Conservation (phyloP, 2,329 filamentous ascomycete species). For the Aspergillus nomiae region DNA sequence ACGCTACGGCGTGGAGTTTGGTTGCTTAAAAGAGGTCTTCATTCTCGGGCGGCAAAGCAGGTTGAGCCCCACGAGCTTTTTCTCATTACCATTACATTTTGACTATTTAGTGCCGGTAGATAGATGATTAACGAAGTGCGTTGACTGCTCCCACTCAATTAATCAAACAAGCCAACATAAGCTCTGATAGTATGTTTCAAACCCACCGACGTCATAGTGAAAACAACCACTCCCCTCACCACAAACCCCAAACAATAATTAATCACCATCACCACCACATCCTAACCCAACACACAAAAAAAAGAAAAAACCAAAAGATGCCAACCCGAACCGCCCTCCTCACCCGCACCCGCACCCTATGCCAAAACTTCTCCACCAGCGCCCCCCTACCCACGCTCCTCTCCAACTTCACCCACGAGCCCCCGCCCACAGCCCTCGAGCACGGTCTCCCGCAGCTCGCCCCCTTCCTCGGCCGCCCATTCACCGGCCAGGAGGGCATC, state of each 20-base stretch:
- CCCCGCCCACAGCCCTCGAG: conserved; percentile 34
- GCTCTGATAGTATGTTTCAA: background rate
- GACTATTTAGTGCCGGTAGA: background rate
- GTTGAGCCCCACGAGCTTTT: conserved; percentile 1
- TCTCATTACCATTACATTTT: background rate
- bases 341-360: conserved; percentile 30
- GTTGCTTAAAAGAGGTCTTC: conserved; percentile 4
- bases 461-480: conserved; percentile 46
- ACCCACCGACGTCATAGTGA: background rate
- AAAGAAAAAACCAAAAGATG: conserved; percentile 12
- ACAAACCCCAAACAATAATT: background rate
- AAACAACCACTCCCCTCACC: background rate
- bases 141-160: background rate
- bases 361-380: conserved; percentile 32
- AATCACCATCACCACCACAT: background rate
- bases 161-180: background rate
- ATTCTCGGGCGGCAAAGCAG: background rate
- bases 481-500: conserved; percentile 38
- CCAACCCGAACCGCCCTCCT: conserved; percentile 23
- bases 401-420: conserved; percentile 36
- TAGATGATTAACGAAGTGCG: conserved; percentile 3
- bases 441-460: conserved; percentile 44
- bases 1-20: conserved; percentile 4
- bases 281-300: background rate
- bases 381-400: conserved; percentile 30